A percentile compares a stretch with the other conserved stretches of the same genome.
Evolutionary conservation across 2,329 filamentous ascomycete species (phyloP).

Genomic region (Parastagonospora avenae): DNA sequence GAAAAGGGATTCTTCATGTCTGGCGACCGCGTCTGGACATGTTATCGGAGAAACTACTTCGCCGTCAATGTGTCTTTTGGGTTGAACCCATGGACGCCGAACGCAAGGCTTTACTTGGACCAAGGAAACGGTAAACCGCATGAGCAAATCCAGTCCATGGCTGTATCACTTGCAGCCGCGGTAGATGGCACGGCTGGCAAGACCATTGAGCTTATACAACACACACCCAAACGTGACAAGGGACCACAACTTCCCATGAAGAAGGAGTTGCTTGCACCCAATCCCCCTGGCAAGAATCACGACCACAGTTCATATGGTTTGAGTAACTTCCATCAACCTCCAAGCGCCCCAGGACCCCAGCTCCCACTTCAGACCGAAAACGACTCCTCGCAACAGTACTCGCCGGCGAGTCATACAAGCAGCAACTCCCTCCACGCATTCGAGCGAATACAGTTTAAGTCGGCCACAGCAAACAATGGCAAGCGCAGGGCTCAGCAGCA

Average conservation of each 20-base stretch:
- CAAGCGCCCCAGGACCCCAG: slow-evolving; percentile 43
- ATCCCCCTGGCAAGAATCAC: slow-evolving; percentile 58
- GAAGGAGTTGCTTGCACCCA: slow-evolving; percentile 72
- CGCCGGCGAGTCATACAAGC: slow-evolving; percentile 39
- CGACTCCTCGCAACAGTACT: slow-evolving; percentile 39
- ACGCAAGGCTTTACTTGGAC: slow-evolving; percentile 63
- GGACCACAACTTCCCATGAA: slow-evolving; percentile 76
- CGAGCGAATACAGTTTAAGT: slow-evolving; percentile 93
- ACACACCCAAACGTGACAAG: slow-evolving; percentile 90
- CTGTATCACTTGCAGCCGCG: slow-evolving; percentile 83
- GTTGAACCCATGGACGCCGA: slow-evolving; percentile 65
- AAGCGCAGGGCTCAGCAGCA: slow-evolving; percentile 89
- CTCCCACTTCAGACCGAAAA: slow-evolving; percentile 50
- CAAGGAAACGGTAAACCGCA: slow-evolving; percentile 49
- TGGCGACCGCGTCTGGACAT: slow-evolving; percentile 84
- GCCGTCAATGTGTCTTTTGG: slow-evolving; percentile 80
- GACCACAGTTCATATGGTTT: slow-evolving; percentile 48
- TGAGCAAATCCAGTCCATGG: slow-evolving; percentile 72
- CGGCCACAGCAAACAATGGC: slow-evolving; percentile 91
- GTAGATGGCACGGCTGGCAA: slow-evolving; percentile 78
- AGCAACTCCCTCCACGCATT: slow-evolving; percentile 65
- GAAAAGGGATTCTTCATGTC: slow-evolving; percentile 86
- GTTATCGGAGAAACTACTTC: slow-evolving; percentile 91
- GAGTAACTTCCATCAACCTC: slow-evolving; percentile 44
- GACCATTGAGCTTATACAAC: slow-evolving; percentile 81